Conservation (phyloP, 148 eudicot species). For the Vaccinium myrtillus region DNA sequence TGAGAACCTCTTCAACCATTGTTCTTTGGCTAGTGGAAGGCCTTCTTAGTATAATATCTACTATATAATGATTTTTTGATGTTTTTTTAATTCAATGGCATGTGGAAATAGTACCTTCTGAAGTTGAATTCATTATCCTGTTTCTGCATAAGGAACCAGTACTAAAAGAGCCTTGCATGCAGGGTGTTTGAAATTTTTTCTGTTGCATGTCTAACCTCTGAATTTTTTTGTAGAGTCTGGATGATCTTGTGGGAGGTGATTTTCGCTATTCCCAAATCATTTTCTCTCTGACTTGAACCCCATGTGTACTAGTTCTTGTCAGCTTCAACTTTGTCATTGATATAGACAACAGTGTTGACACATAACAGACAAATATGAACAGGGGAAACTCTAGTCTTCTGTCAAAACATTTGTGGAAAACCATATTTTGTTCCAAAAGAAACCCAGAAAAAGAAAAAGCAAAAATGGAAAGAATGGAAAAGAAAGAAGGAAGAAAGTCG, state of each 20-base stretch:
- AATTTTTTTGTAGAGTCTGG: not conserved
- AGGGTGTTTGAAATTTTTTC: not conserved
- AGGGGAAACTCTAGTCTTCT: not conserved
- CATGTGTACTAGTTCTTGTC: not conserved
- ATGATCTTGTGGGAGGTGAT: not conserved
- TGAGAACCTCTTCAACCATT: not conserved
- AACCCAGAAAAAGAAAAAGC: too few relatives aligned
- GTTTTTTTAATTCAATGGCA: not conserved
- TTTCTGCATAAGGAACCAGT: not conserved
- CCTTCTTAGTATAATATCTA: not conserved
- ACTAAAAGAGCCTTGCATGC: not conserved
- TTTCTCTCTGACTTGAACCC: not conserved
- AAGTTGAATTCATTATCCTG: not conserved
- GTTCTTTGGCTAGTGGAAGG: not conserved
- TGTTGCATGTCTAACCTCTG: not conserved
- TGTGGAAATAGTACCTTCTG: not conserved
- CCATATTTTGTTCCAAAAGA: too few relatives aligned
- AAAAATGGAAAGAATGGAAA: not conserved
- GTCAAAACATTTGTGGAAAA: not conserved
- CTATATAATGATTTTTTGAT: too few relatives aligned
- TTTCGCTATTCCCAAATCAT: not conserved
- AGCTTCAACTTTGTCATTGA: not conserved
- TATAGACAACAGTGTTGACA: not conserved
- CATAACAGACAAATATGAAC: not conserved
- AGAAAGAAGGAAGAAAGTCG: not conserved